Percentiles rank a stretch among this genome's conserved stretches.
Evolutionary conservation across 2,329 filamentous ascomycete species (phyloP).

Genomic region (Alternaria atra): DNA sequence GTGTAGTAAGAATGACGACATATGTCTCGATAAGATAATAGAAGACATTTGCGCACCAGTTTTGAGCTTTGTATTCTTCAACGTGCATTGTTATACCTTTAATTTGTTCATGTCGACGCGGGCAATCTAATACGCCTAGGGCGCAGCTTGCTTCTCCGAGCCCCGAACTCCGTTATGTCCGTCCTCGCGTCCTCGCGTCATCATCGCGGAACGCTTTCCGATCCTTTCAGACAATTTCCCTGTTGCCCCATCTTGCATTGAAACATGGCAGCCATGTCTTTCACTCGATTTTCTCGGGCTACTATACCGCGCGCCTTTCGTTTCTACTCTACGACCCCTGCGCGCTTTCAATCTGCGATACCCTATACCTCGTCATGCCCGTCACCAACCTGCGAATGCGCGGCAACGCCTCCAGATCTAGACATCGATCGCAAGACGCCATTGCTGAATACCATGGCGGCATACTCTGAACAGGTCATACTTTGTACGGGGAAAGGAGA

Average conservation of each 20-base stretch:
- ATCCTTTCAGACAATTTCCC: constrained; percentile 4
- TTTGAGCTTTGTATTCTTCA: not conserved
- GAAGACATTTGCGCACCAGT: not conserved
- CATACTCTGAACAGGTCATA: constrained; percentile 83
- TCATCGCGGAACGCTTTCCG: constrained; percentile 13
- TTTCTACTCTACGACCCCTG: constrained; percentile 12
- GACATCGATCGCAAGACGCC: constrained; percentile 76
- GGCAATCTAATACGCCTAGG: not conserved
- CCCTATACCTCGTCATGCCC: constrained; percentile 65
- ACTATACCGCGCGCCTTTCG: not conserved
- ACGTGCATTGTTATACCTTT: not conserved
- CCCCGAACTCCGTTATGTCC: not conserved
- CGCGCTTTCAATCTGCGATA: constrained; percentile 25
- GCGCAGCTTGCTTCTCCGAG: not conserved
- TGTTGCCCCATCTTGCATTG: not conserved
- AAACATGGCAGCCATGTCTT: constrained; percentile 6
- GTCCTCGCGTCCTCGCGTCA: constrained; percentile 11
- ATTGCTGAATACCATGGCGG: constrained; percentile 78
- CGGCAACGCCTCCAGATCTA: constrained; percentile 70
- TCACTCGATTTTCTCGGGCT: constrained; percentile 4
- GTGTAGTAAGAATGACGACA: not conserved
- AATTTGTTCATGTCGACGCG: not conserved
- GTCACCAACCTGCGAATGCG: constrained; percentile 77
- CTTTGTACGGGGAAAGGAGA: constrained; percentile 82
- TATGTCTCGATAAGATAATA: not conserved